phyloP scores from a whole-genome alignment of 163 green algal genomes.

The Coccomyxa subellipsoidea region DNA sequence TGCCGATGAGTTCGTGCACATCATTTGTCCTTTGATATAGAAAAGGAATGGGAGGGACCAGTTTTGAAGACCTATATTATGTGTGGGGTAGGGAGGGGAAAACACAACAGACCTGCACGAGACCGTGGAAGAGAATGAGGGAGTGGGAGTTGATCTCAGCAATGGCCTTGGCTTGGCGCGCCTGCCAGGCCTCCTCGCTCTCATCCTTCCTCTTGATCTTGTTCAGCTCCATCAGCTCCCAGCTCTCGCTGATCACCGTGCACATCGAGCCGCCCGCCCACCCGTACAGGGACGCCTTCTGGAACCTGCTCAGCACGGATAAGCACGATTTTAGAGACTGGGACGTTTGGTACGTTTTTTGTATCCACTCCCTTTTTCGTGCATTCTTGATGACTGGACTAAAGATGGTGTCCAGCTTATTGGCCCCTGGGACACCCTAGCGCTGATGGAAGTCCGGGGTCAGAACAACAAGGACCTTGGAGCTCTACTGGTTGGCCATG shows the following conservation, averaged over 20 bases:
- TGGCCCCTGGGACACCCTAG: too few species aligned
- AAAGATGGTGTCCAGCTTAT: too few species aligned
- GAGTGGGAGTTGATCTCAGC: constrained; percentile 60
- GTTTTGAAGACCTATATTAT: too few species aligned
- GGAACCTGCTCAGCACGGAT: constrained; percentile 24
- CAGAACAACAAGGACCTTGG: too few species aligned
- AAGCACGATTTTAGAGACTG: not conserved
- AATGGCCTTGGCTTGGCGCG: constrained; percentile 50
- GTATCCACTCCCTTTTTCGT: too few species aligned
- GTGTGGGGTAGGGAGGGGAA: not conserved
- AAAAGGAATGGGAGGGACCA: too few species aligned
- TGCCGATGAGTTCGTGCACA: too few species aligned
- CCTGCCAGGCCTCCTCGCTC: constrained; percentile 57
- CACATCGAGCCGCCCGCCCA: constrained; percentile 75
- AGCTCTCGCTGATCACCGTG: constrained; percentile 28
- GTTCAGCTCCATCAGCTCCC: constrained; percentile 25
- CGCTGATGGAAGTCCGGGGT: too few species aligned
- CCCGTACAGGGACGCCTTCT: constrained; percentile 74
- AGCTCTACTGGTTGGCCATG: too few species aligned
- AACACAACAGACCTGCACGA: constrained; percentile 46
- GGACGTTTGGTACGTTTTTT: too few species aligned
- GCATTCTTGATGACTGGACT: too few species aligned
- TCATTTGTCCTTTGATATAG: too few species aligned
- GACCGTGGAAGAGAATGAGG: constrained; percentile 66
- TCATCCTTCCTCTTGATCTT: constrained; percentile 45